phyloP scores from a whole-genome alignment of 2,329 filamentous ascomycete species.

The Curvularia sp. region DNA sequence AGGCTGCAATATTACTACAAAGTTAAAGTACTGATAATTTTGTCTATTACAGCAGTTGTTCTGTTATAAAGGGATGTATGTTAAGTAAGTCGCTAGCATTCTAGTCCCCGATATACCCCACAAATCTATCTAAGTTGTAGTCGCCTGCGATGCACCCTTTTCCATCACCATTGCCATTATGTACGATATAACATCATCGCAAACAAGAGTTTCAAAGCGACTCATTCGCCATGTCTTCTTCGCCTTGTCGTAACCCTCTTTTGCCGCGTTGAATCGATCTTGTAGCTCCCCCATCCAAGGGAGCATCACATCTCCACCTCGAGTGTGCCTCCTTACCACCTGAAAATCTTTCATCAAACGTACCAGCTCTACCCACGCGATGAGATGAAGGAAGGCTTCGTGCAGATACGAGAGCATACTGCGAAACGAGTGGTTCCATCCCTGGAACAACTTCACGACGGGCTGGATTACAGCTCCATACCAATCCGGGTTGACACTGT shows the following conservation, averaged over 20 bases:
- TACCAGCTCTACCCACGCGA: slow-evolving; percentile 24
- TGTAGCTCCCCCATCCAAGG: slow-evolving; percentile 16
- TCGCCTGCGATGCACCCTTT: not conserved
- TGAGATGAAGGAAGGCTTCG: slow-evolving; percentile 19
- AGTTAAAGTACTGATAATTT: too few relatives aligned
- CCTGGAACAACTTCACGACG: slow-evolving; percentile 14
- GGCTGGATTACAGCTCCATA: slow-evolving; percentile 11
- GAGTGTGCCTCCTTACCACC: not conserved
- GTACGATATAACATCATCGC: slow-evolving; percentile 21
- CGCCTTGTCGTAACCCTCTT: slow-evolving; percentile 17
- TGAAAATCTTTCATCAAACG: slow-evolving; percentile 19
- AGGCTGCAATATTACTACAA: too few relatives aligned
- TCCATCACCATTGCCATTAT: not conserved
- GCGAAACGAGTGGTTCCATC: slow-evolving; percentile 11
- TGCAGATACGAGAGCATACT: slow-evolving; percentile 13
- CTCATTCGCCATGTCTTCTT: slow-evolving; percentile 15
- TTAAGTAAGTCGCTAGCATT: too few relatives aligned
- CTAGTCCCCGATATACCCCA: not conserved
- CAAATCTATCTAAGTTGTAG: not conserved
- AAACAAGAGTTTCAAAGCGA: not conserved
- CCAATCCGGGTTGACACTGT: slow-evolving; percentile 18
- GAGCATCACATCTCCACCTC: not conserved
- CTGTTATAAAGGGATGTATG: too few relatives aligned
- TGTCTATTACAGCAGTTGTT: too few relatives aligned
- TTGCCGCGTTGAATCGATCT: slow-evolving; percentile 13